These are phyloP conservation scores for Lippia alba DNA, from an alignment of 305 asterid genomes.

Conservation along the genomic window DNA sequence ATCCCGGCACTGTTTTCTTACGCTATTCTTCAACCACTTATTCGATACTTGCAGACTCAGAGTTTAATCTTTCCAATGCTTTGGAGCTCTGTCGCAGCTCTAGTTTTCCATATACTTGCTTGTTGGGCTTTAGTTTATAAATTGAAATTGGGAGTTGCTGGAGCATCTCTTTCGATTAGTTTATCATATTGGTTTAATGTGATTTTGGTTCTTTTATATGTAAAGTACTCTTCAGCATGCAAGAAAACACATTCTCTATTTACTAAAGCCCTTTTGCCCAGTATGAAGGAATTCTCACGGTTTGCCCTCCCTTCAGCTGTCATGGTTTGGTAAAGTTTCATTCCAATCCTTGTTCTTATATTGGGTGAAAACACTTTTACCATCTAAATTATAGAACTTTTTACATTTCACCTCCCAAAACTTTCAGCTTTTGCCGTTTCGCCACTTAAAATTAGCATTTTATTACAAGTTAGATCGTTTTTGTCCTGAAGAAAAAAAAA, in stretches of 20 bases:
- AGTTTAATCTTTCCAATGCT: constrained; percentile 64
- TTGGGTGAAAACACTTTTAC: too few relatives aligned
- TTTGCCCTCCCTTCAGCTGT: constrained; percentile 65
- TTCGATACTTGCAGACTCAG: constrained; percentile 60
- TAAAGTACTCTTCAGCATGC: constrained; percentile 59
- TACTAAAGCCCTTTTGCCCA: constrained; percentile 38
- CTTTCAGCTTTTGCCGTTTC: too few relatives aligned
- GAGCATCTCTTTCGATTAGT: constrained; percentile 66
- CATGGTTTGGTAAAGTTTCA: constrained; percentile 65
- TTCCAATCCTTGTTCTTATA: not conserved
- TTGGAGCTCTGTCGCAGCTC: constrained; percentile 46
- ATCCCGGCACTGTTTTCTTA: constrained; percentile 59
- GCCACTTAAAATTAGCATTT: too few relatives aligned
- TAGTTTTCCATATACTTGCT: constrained; percentile 47
- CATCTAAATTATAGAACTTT: too few relatives aligned
- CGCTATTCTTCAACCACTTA: constrained; percentile 59
- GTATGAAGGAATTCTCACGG: constrained; percentile 55
- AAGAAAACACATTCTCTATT: constrained; percentile 44
- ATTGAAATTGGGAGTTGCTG: constrained; percentile 46
- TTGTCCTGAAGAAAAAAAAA: not conserved
- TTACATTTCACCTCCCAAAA: too few relatives aligned
- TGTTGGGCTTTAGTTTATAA: constrained; percentile 60
- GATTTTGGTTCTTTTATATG: constrained; percentile 49
- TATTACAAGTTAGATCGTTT: not conserved
- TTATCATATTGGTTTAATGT: constrained; percentile 62